Evolutionary conservation across 768 basidiomycete species (phyloP), one percentile per base, ranked within the genome.

Genomic region (Lactifluus piperatus): DNA sequence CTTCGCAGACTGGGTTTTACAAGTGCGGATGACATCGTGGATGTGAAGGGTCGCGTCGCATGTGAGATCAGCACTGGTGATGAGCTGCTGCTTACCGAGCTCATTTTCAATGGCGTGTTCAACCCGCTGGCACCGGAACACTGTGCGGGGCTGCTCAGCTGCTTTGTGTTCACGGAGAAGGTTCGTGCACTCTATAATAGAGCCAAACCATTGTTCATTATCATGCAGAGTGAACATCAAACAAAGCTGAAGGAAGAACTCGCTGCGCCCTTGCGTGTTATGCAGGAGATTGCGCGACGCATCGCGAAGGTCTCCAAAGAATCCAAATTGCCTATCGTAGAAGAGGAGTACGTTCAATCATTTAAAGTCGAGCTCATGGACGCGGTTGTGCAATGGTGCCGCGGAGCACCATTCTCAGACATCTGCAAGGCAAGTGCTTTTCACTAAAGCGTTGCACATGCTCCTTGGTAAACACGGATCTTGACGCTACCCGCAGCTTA

Each of bases 311-410:
- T 98, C 5, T 92, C 92, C 4, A 88, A 88, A 64, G 97, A 99
- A 72, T 91, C 87, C 22, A 97, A 97, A 70, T 77, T 99, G 4
- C 73, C 86, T 1, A 71, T 98, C 47, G 84, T 89, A 54, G 95
- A 98, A 71, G 88, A 97, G 58, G 92, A 95, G 62, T 99, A 99
- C 70, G 91, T 99, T 1, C 79, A 85, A 54, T 92, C 89, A 11
- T 99, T 99, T 84, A 98, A 97, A 73, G 91, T 97, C 20, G 95
- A 97, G 68, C 83, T 99, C 51, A 99, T 98, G 94, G 97, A 98
- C 64, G 91, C 91, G 0, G 97, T 98, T 10, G 79, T 93, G 36
- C 89, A 93, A 62, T 99, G 97, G 97, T 98, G 95, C 75, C 84
- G 91, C n/a, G 97, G 97, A 4, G 91, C 94, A 16, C 91, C 91